Evolutionary conservation across 2,329 filamentous ascomycete species (phyloP), one percentile per base, ranked within the genome.

Genomic region (Talaromyces islandicus): DNA sequence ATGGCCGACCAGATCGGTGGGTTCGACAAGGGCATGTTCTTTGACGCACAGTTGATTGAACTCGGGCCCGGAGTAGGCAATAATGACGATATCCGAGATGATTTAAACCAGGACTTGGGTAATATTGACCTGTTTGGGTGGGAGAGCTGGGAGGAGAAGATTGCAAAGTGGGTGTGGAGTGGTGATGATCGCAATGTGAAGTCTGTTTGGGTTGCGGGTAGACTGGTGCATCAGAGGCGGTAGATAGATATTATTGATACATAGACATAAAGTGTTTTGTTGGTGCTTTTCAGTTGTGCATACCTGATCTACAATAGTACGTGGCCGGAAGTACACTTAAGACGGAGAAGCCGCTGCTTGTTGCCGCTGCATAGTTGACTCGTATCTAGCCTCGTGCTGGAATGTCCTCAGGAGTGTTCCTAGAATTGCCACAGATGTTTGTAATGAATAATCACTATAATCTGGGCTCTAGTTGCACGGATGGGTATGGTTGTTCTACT

Each of bases 121-220:
- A 86, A 87, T 53, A 91, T 97, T 0, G 92, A 97, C 74, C 74
- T 97, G 0, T 99, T 97, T 78, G 92, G 92, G 0, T 91, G 88
- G 84, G 93, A 97, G 81, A 84, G 71, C n/a, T 95, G 90, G 91
- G 85, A 88, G 43, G 91, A 97, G 69, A 85, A 81, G 69, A 77
- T 97, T 11, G 90, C 91, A 57, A 99, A 99, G 80, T 99, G 94
- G 94, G 80, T 97, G 63, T 99, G 90, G 76, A 89, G 85, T 65
- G 94, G 94, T 0, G 92, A 97, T 78, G 94, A 97, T 76, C 81
- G 93, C 66, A 97, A 97, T 73, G 93, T 92, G 2, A 83, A 82
- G 67, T 86, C 83, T 66, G 94, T 99, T 5, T 99, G 93, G 93
- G 92, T 97, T 1, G 86, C 83, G 71, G 94, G 94, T 2, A 78